A percentile compares a stretch with the other conserved stretches of the same genome.
Evolutionary conservation across 495 filamentous ascomycete genomes (phyloP).

Genomic region (Aspergillus incahuasiensis): DNA sequence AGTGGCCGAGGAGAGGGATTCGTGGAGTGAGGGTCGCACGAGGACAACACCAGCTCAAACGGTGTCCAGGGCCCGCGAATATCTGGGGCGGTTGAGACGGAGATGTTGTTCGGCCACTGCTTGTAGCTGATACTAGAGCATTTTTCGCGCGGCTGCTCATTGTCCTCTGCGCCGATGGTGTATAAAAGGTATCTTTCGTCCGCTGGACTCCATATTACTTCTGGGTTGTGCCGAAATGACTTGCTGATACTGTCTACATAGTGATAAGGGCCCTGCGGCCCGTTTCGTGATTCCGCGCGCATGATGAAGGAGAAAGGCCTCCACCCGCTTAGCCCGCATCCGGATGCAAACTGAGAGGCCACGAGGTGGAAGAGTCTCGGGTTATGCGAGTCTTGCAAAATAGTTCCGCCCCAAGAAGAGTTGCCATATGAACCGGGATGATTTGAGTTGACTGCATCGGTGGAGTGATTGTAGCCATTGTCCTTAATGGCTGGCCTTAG

Average conservation of each 20-base stretch:
- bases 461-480: conserved; percentile 32
- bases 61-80: not conserved
- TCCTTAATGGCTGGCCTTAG: conserved; percentile 25
- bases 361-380: conserved; percentile 29
- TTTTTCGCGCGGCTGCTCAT: not conserved
- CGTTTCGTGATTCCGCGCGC: conserved; percentile 31
- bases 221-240: conserved; percentile 37
- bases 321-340: conserved; percentile 36
- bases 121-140: conserved; percentile 7
- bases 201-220: conserved; percentile 29
- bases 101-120: conserved; percentile 12
- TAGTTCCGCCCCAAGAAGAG: conserved; percentile 35
- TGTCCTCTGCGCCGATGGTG: conserved; percentile 27
- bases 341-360: conserved; percentile 29
- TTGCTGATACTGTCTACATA: conserved; percentile 27
- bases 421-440: conserved; percentile 20
- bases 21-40: conserved; percentile 3
- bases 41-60: not conserved
- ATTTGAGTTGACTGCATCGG: conserved; percentile 3
- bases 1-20: conserved; percentile 15
- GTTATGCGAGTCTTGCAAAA: conserved; percentile 32
- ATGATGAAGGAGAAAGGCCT: conserved; percentile 32
- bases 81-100: conserved; percentile 6
- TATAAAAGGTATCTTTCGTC: conserved; percentile 33
- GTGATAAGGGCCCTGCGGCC: conserved; percentile 32